Conservation (phyloP, 495 filamentous ascomycete genomes). For the Elaphomyces granulatus region DNA sequence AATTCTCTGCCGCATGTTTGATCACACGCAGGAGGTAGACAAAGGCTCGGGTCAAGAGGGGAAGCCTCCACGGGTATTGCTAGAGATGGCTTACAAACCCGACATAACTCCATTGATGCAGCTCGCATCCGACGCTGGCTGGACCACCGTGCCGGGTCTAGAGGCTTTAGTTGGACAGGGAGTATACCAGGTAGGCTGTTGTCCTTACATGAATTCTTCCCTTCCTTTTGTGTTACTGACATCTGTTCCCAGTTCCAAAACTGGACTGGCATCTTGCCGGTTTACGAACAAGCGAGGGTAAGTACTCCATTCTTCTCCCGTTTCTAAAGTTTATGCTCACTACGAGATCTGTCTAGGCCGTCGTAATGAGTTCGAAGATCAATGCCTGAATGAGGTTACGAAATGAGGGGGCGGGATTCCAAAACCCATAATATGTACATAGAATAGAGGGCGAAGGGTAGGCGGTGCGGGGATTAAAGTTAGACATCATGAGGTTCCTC, state of each 20-base stretch:
- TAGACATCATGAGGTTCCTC: too few relatives aligned
- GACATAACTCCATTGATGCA: conserved; percentile 71
- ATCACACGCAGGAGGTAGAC: conserved; percentile 27
- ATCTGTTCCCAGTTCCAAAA: conserved; percentile 42
- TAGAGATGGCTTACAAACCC: conserved; percentile 98
- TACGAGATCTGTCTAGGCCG: too few relatives aligned
- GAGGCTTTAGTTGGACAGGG: conserved; percentile 88
- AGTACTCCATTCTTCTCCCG: conserved; percentile 3
- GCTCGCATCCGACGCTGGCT: conserved; percentile 66
- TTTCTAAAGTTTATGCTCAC: too few relatives aligned
- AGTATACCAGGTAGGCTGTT: conserved; percentile 42
- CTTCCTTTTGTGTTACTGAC: conserved; percentile 6
- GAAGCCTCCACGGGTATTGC: conserved; percentile 41
- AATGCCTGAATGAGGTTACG: too few relatives aligned
- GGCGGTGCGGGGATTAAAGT: too few relatives aligned
- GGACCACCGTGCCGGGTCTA: conserved; percentile 71
- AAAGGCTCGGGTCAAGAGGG: conserved; percentile 14
- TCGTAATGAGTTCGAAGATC: too few relatives aligned
- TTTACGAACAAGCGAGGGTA: conserved; percentile 49
- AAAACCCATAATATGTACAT: too few relatives aligned
- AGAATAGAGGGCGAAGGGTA: too few relatives aligned
- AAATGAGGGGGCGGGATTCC: too few relatives aligned
- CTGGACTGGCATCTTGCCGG: conserved; percentile 64
- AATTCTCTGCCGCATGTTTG: conserved; percentile 50
- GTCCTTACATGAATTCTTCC: background rate